Evolutionary conservation across 2,329 filamentous ascomycete species (phyloP).

Genomic region (Zymoseptoria tritici): DNA sequence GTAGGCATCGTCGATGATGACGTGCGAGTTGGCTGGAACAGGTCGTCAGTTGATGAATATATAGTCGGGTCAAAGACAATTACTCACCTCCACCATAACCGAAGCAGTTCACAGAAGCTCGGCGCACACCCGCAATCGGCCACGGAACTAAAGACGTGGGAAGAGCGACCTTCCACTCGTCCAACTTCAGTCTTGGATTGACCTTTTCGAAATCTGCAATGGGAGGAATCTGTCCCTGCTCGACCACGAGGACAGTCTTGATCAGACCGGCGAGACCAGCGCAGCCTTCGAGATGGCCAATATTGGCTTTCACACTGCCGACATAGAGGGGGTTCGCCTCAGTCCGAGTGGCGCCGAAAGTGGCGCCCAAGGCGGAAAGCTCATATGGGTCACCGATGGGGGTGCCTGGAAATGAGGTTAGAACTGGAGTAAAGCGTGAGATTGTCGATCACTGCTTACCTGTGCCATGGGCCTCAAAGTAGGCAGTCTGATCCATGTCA

Average conservation of each 20-base stretch:
- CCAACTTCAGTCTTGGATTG: conserved; percentile 24
- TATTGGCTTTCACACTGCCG: conserved; percentile 19
- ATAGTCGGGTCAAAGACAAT: background rate
- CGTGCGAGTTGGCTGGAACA: conserved; percentile 20
- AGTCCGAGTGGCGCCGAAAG: conserved; percentile 1
- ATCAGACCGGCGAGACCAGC: conserved; percentile 17
- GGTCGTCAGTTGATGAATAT: background rate
- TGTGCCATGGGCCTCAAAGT: conserved; percentile 10
- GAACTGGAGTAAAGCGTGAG: background rate
- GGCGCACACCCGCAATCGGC: conserved; percentile 17
- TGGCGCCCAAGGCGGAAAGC: background rate
- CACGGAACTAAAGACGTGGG: conserved; percentile 21
- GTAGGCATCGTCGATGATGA: conserved; percentile 20
- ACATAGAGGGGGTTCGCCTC: conserved; percentile 7
- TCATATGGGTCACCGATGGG: conserved; percentile 4
- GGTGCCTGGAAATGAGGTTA: conserved; percentile 5
- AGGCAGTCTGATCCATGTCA: background rate
- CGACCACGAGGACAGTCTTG: conserved; percentile 22
- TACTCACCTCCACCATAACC: conserved; percentile 19
- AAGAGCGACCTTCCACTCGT: conserved; percentile 14
- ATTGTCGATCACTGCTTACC: background rate
- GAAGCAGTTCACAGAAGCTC: conserved; percentile 18
- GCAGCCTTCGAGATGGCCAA: conserved; percentile 5
- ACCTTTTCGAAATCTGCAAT: conserved; percentile 19
- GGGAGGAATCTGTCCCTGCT: conserved; percentile 21